Percentiles rank a stretch among this genome's conserved stretches.
phyloP scores from a whole-genome alignment of 139 green algal genomes.

The Desmodesmus armatus region DNA sequence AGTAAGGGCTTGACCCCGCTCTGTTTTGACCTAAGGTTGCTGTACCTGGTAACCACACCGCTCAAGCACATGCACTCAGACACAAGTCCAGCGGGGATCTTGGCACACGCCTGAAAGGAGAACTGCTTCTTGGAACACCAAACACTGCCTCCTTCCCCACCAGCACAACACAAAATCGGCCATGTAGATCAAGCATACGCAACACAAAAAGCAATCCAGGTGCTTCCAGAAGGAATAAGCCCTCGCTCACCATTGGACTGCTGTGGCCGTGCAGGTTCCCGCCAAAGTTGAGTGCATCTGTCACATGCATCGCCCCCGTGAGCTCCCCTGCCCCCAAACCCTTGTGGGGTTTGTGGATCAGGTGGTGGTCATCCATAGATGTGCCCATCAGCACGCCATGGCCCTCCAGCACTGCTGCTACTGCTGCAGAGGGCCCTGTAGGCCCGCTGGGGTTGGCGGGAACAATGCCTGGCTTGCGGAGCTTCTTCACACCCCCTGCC shows the following conservation, averaged over 20 bases:
- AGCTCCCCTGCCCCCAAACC: slow-evolving; percentile 50
- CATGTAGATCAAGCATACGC: too few species aligned
- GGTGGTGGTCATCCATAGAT: slow-evolving; percentile 36
- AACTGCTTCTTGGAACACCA: too few species aligned
- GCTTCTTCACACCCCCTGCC: slow-evolving; percentile 8
- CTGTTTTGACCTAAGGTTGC: too few species aligned
- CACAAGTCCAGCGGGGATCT: too few species aligned
- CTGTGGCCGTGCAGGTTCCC: slow-evolving; percentile 3
- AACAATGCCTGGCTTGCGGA: slow-evolving; percentile 20
- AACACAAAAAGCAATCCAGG: too few species aligned
- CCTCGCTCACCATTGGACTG: slow-evolving; percentile 27
- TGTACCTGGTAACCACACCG: too few species aligned
- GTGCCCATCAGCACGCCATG: slow-evolving; percentile 22
- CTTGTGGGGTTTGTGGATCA: slow-evolving; percentile 53
- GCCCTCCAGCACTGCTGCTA: slow-evolving; percentile 38
- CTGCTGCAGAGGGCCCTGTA: slow-evolving; percentile 27
- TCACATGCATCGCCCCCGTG: slow-evolving; percentile 59
- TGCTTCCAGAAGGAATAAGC: too few species aligned
- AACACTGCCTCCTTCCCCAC: too few species aligned
- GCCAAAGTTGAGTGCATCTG: slow-evolving; percentile 50
- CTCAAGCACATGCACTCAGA: too few species aligned
- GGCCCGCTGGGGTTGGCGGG: not conserved
- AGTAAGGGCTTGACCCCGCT: too few species aligned
- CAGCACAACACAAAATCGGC: too few species aligned
- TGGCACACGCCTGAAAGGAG: too few species aligned